These are phyloP conservation scores for Artemisia argyi DNA, from an alignment of 129 eudicot species.

Conservation along the genomic window DNA sequence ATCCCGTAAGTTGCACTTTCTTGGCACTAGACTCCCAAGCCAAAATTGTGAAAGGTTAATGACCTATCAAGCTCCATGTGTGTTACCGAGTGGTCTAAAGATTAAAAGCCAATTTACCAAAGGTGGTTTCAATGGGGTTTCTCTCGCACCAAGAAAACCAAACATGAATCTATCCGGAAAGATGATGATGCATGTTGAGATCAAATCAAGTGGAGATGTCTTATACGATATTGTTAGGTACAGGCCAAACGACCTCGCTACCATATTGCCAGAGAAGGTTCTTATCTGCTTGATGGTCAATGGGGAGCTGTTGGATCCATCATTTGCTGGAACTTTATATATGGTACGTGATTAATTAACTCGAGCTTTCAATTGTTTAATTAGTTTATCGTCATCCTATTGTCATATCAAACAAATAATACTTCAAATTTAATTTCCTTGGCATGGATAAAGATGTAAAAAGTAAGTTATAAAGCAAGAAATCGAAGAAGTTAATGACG, in stretches of 20 bases:
- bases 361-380: background rate
- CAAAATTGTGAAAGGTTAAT: too few relatives aligned
- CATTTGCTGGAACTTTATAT: slow-evolving; percentile 24
- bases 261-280: slow-evolving; percentile 26
- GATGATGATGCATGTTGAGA: slow-evolving; percentile 15
- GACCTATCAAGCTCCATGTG: too few relatives aligned
- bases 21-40: too few relatives aligned
- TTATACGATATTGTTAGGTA: slow-evolving; percentile 27
- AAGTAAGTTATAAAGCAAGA: slow-evolving; percentile 25
- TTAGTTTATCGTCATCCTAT: background rate
- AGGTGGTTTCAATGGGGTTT: too few relatives aligned
- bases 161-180: slow-evolving; percentile 4
- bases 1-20: too few relatives aligned
- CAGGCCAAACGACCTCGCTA: slow-evolving; percentile 34
- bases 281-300: slow-evolving; percentile 35
- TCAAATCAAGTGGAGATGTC: slow-evolving; percentile 25
- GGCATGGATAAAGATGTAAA: slow-evolving; percentile 42
- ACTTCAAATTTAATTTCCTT: background rate
- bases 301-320: slow-evolving; percentile 36
- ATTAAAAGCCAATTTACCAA: too few relatives aligned
- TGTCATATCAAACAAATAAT: background rate
- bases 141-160: background rate
- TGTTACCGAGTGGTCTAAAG: too few relatives aligned
- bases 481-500: slow-evolving; percentile 53
- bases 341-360: slow-evolving; percentile 1